Percentiles rank a stretch among this genome's conserved stretches.
These are phyloP conservation scores for Oryza officinalis DNA, from an alignment of 176 grass and related monocot genomes.

Conservation along the genomic window DNA sequence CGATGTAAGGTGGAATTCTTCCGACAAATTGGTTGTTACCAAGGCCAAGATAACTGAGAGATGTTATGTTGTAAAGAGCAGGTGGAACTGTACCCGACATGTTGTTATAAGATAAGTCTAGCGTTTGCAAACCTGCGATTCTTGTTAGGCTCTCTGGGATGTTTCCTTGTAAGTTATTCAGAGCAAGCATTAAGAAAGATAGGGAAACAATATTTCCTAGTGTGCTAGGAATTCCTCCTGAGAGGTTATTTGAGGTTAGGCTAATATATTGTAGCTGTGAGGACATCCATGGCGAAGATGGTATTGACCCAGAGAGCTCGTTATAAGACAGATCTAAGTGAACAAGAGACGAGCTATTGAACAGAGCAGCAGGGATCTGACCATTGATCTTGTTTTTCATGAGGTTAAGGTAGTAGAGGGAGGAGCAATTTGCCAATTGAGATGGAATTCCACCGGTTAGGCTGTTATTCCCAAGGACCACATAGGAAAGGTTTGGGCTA, in stretches of 20 bases:
- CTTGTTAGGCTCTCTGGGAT: conserved; percentile 39
- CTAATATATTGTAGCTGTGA: background rate
- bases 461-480: conserved; percentile 22
- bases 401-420: conserved; percentile 16
- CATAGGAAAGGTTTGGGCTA: conserved; percentile 2
- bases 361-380: conserved; percentile 29
- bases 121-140: conserved; percentile 2
- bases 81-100: conserved; percentile 34
- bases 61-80: conserved; percentile 1
- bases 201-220: conserved; percentile 39
- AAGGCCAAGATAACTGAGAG: conserved; percentile 20
- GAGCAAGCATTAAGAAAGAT: background rate
- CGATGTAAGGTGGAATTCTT: background rate
- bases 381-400: conserved; percentile 32
- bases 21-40: conserved; percentile 15
- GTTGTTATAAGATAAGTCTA: conserved; percentile 12
- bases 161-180: conserved; percentile 34
- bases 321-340: background rate
- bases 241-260: conserved; percentile 25
- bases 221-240: conserved; percentile 35
- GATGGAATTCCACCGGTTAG: conserved; percentile 35
- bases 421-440: conserved; percentile 32
- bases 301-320: background rate
- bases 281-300: background rate
- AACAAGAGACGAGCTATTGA: conserved; percentile 13